Conservation (phyloP, 2,329 filamentous ascomycete species). For the Tolypocladium ophioglossoides region DNA sequence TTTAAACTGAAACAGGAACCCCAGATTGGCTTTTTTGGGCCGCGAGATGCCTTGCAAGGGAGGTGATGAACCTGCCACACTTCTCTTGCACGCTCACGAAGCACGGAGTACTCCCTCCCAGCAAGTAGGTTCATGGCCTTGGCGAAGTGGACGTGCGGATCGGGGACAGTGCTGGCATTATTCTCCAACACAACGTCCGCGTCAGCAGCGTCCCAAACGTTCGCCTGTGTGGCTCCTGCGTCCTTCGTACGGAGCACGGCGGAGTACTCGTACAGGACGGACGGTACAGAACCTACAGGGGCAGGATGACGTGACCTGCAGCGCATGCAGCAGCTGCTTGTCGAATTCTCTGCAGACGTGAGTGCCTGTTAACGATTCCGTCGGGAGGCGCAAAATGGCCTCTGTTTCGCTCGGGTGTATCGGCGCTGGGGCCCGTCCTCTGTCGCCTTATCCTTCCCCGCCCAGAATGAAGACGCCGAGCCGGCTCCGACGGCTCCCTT, state of each 20-base stretch:
- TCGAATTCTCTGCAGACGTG: neutral
- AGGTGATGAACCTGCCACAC: neutral
- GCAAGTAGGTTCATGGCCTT: neutral
- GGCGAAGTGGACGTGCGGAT: neutral
- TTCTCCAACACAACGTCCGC: neutral
- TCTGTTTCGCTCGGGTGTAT: neutral
- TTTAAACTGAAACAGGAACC: neutral
- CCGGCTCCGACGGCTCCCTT: slow-evolving; percentile 9
- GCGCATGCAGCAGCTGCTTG: neutral
- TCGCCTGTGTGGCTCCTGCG: no score
- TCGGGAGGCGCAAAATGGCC: neutral
- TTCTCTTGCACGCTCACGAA: neutral
- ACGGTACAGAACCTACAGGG: neutral
- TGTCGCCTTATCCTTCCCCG: neutral
- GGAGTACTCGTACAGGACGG: no score
- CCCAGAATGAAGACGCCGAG: neutral
- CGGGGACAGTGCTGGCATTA: neutral
- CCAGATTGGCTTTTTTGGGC: neutral
- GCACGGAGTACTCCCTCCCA: neutral
- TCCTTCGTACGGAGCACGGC: no score
- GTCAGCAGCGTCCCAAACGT: neutral
- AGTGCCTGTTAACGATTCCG: neutral
- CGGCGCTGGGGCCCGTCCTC: neutral
- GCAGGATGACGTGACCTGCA: neutral
- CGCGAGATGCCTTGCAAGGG: neutral